Percentiles rank a stretch among this genome's conserved stretches.
phyloP scores from a whole-genome alignment of 257 asterid species.

The Parsonsia alboflavescens region DNA sequence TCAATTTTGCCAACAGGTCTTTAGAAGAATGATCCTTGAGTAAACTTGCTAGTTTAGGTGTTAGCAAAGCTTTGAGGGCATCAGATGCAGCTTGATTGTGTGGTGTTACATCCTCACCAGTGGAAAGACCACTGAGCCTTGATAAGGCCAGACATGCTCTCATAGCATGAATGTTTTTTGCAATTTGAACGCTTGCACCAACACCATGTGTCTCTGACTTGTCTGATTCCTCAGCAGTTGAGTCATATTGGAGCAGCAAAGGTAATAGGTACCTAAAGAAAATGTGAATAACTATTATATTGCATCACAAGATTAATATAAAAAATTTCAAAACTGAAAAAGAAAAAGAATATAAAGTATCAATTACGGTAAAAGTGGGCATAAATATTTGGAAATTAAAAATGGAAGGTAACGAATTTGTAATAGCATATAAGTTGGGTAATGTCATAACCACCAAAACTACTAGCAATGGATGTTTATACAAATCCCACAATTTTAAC shows the following conservation, averaged over 20 bases:
- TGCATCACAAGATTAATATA: not conserved
- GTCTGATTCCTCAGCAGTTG: constrained; percentile 90
- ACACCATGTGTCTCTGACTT: constrained; percentile 80
- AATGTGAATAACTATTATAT: constrained; percentile 6
- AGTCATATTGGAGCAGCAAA: constrained; percentile 86
- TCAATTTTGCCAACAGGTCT: constrained; percentile 67
- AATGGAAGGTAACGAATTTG: not conserved
- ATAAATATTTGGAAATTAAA: not conserved
- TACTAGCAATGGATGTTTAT: not conserved
- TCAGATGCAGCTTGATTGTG: constrained; percentile 67
- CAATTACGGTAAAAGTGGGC: not conserved
- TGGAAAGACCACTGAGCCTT: constrained; percentile 75
- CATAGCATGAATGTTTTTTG: constrained; percentile 84
- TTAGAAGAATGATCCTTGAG: constrained; percentile 65
- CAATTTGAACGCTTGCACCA: constrained; percentile 93
- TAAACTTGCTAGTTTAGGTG: constrained; percentile 95
- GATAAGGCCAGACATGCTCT: constrained; percentile 80
- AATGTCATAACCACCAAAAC: not conserved
- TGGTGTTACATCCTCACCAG: constrained; percentile 57
- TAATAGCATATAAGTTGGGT: not conserved
- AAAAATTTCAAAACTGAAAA: not conserved
- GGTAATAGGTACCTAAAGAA: constrained; percentile 86
- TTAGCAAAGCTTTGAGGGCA: constrained; percentile 76
- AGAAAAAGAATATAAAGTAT: not conserved
- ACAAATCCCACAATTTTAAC: not conserved